Evolutionary conservation across 768 basidiomycete genomes (phyloP).

Genomic region (Neoboletus subvelutipes): DNA sequence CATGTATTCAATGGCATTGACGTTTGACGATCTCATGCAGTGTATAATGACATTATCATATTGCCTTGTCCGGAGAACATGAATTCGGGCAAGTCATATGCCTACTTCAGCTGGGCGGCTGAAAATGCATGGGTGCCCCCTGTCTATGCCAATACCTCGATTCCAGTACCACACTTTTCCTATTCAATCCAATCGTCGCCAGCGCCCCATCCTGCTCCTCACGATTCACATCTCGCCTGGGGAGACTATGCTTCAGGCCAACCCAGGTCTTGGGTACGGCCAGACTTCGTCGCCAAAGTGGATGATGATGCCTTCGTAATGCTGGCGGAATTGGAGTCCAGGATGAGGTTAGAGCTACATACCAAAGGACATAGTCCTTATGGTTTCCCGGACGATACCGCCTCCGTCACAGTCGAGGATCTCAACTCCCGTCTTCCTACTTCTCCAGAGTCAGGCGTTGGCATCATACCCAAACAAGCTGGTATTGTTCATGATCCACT

Average conservation of each 20-base stretch:
- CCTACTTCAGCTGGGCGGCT: constrained; percentile 92
- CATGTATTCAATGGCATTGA: neutral
- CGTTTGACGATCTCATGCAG: constrained; percentile 37
- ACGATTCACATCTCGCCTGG: constrained; percentile 66
- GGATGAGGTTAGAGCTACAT: constrained; percentile 76
- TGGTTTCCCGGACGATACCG: constrained; percentile 11
- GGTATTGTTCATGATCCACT: constrained; percentile 54
- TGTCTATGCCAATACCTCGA: constrained; percentile 51
- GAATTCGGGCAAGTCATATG: constrained; percentile 92
- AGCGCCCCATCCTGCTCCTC: constrained; percentile 63
- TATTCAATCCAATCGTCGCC: constrained; percentile 60
- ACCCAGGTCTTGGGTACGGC: constrained; percentile 71
- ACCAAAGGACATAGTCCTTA: constrained; percentile 33
- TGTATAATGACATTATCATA: constrained; percentile 83
- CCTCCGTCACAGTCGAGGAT: constrained; percentile 3
- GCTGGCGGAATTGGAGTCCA: constrained; percentile 91
- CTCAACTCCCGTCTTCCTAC: neutral
- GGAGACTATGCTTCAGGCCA: constrained; percentile 43
- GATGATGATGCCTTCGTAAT: constrained; percentile 97
- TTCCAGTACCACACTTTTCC: constrained; percentile 50
- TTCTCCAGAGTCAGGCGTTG: neutral
- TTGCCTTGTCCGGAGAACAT: constrained; percentile 90
- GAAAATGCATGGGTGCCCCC: constrained; percentile 90
- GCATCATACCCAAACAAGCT: constrained; percentile 6
- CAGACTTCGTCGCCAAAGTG: constrained; percentile 90